These are phyloP conservation scores for Solanum virginianum DNA, from an alignment of 257 asterid genomes.

Conservation along the genomic window DNA sequence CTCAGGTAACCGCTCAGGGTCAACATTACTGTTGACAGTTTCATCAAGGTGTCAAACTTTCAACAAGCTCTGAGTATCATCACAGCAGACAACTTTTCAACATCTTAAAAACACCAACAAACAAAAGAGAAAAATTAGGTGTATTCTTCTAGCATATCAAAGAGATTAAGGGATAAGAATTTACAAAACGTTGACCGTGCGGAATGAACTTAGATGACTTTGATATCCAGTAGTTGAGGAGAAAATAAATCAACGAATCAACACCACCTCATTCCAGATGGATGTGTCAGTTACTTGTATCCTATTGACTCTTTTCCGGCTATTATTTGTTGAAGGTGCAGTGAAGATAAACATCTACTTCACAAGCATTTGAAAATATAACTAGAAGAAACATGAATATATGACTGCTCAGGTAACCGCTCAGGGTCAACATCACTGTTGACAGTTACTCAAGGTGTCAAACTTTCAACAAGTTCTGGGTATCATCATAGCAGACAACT, in stretches of 20 bases:
- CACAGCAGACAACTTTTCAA: not conserved
- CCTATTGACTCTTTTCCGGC: not conserved
- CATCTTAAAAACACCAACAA: not conserved
- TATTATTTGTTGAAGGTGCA: not conserved
- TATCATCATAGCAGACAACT: conserved; percentile 8
- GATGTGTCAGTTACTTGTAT: not conserved
- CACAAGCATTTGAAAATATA: not conserved
- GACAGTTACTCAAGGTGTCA: not conserved
- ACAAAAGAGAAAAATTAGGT: too few relatives aligned
- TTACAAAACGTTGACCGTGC: not conserved
- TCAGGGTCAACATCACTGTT: conserved; percentile 14
- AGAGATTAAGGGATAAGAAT: not conserved
- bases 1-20: not conserved
- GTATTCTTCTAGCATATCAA: not conserved
- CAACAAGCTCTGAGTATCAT: not conserved
- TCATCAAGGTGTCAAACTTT: not conserved
- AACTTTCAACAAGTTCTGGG: conserved; percentile 4
- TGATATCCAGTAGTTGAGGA: not conserved
- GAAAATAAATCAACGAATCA: not conserved
- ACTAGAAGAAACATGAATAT: not conserved
- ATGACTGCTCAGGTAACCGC: conserved; percentile 24
- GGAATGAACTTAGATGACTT: not conserved
- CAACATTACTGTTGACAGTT: not conserved
- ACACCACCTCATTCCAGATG: not conserved
- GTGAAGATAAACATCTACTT: not conserved